Percentiles rank a stretch among this genome's conserved stretches.
These are phyloP conservation scores for Xylaria bambusicola DNA, from an alignment of 495 filamentous ascomycete species.

Conservation along the genomic window DNA sequence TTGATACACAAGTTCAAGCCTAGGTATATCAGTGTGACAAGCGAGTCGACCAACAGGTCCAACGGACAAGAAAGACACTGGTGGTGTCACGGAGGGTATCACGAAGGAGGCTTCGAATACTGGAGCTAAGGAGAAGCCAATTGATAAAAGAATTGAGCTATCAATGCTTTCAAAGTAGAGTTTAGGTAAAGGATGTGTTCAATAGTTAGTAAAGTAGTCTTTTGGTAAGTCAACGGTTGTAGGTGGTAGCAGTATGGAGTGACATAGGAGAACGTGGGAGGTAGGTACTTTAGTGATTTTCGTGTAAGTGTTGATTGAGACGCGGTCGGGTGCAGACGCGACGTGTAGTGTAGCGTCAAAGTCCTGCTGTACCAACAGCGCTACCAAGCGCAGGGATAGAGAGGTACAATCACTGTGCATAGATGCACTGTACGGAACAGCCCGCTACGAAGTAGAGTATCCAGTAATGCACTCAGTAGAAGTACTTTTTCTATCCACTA, in stretches of 20 bases:
- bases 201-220: not conserved
- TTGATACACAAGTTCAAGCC: not conserved
- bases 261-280: not conserved
- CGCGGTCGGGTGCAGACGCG: conserved; percentile 22
- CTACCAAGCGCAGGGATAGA: too few relatives aligned
- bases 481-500: too few relatives aligned
- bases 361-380: too few relatives aligned
- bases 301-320: conserved; percentile 23
- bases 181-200: conserved; percentile 55
- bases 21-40: not conserved
- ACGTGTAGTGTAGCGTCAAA: too few relatives aligned
- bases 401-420: not conserved
- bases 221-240: not conserved
- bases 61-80: not conserved
- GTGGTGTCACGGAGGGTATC: not conserved
- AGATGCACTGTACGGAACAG: conserved; percentile 5
- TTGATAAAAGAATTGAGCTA: conserved; percentile 32
- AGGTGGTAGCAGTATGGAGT: not conserved
- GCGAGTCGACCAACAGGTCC: not conserved
- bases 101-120: not conserved
- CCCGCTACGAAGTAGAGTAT: too few relatives aligned
- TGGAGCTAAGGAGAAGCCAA: conserved; percentile 30
- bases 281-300: conserved; percentile 15
- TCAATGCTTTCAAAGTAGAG: conserved; percentile 18
- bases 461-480: too few relatives aligned